Evolutionary conservation across 73 alveolate genomes (phyloP).

Genomic region (Paramecium sonneborni): DNA sequence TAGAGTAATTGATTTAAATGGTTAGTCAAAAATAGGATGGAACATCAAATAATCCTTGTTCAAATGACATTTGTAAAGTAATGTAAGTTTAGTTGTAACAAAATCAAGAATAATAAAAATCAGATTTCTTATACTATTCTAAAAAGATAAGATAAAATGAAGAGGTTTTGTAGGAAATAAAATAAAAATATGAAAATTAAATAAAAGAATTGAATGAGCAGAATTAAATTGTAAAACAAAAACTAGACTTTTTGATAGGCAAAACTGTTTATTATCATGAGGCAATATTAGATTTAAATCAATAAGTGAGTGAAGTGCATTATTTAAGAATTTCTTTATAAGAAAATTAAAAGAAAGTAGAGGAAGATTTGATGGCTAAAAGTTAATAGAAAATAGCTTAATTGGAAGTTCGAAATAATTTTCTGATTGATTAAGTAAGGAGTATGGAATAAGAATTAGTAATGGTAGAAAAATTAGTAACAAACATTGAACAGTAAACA

Average conservation of each 20-base stretch:
- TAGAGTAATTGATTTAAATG: not conserved
- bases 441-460: slow-evolving; percentile 5
- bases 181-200: not conserved
- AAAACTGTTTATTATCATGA: slow-evolving; percentile 33
- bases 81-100: not conserved
- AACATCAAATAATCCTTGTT: not conserved
- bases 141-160: slow-evolving; percentile 27
- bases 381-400: not conserved
- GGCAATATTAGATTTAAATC: slow-evolving; percentile 14
- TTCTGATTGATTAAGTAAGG: not conserved
- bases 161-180: not conserved
- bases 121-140: not conserved
- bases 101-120: not conserved
- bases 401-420: slow-evolving; percentile 14
- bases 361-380: not conserved
- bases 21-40: not conserved
- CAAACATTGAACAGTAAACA: not conserved
- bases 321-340: not conserved
- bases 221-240: not conserved
- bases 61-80: not conserved
- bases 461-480: not conserved
- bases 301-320: slow-evolving; percentile 25
- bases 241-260: slow-evolving; percentile 21
- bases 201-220: not conserved
- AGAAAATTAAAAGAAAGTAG: slow-evolving; percentile 23